Base-by-base conservation (phyloP, 345 rosid genomes). In the Arabis alpina region DNA sequence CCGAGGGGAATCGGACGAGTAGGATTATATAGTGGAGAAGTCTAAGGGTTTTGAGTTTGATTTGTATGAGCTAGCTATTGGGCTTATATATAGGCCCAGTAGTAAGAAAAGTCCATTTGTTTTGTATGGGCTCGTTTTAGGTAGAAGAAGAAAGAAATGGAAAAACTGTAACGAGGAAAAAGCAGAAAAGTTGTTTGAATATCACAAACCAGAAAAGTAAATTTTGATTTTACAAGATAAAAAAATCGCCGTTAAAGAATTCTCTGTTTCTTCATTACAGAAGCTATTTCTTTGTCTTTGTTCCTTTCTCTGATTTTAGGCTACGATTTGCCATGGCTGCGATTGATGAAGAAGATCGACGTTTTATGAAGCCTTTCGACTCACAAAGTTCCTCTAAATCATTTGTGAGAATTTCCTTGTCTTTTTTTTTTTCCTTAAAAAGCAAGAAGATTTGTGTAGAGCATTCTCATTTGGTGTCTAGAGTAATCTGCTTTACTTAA, bases 31-130 rank as follows among this genome's bases (percentile, higher is more conserved):
- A 66, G 66, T 5, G 47, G 61, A 42, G n/a, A n/a, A 10, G 8
- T 57, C 11, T n/a, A 65, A 73, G 77, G 77, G 77, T 41, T 74
- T 74, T 10, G 25, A 50, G 54, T 58, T 51, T 2, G 0, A 1
- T 5, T 39, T 7, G 62, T 32, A 0, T 43, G 34, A 42, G 27
- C 6, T 54, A 10, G 1, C 36, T 73, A 25, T 25, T 56, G 71
- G 71, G 77, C 65, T 66, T 11, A 2, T 34, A 27, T 4, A 12
- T 25, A 1, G 51, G 64, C 76, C 65, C 76, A 64, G 37, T 42
- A 70, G 44, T 30, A 42, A 10, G 13, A 32, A 42, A 15, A 47
- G 43, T 12, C 41, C 12, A 28, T 25, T 48, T n/a, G 19, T 48
- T 4, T 50, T 40, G 25, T 28, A 4, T 10, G 43, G 60, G 34